Conservation (phyloP, 495 filamentous ascomycete genomes). For the Aspergillus taichungensis region DNA sequence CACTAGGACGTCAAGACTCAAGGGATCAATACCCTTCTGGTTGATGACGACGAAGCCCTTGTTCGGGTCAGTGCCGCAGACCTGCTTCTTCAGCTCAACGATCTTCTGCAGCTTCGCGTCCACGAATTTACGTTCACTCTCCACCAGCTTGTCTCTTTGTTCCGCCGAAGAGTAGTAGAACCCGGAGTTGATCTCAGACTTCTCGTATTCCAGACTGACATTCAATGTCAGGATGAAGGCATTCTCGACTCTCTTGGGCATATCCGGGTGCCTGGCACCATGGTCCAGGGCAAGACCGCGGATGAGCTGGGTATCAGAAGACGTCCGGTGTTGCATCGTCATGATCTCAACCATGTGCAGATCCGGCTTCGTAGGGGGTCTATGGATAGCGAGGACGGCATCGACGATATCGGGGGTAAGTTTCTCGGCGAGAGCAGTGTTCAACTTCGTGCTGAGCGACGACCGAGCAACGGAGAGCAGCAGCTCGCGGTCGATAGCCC, state of each 20-base stretch:
- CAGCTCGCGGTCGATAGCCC: conserved; percentile 85
- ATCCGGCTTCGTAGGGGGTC: conserved; percentile 83
- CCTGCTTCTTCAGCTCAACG: conserved; percentile 94
- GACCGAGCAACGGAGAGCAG: conserved; percentile 89
- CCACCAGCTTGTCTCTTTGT: conserved; percentile 93
- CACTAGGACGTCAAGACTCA: conserved; percentile 87
- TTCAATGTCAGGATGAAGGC: conserved; percentile 93
- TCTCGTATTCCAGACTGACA: conserved; percentile 96
- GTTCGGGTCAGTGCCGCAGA: conserved; percentile 88
- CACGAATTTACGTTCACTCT: conserved; percentile 91
- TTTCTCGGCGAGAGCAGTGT: conserved; percentile 75
- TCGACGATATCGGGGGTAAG: conserved; percentile 93
- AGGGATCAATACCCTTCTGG: conserved; percentile 97
- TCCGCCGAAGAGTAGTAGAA: conserved; percentile 98
- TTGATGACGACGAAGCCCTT: conserved; percentile 98
- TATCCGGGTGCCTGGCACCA: conserved; percentile 93
- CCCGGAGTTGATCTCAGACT: conserved; percentile 96
- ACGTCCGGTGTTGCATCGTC: conserved; percentile 98
- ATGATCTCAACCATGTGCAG: conserved; percentile 99
- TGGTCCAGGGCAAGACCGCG: conserved; percentile 89
- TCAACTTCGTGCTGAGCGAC: conserved; percentile 90
- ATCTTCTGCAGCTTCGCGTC: conserved; percentile 97
- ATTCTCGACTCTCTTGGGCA: conserved; percentile 94
- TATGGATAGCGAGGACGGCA: conserved; percentile 88
- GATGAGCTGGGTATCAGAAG: conserved; percentile 93